These are phyloP conservation scores for Gloeopeniophorella convolvens DNA, from an alignment of 768 basidiomycete genomes.

Conservation along the genomic window DNA sequence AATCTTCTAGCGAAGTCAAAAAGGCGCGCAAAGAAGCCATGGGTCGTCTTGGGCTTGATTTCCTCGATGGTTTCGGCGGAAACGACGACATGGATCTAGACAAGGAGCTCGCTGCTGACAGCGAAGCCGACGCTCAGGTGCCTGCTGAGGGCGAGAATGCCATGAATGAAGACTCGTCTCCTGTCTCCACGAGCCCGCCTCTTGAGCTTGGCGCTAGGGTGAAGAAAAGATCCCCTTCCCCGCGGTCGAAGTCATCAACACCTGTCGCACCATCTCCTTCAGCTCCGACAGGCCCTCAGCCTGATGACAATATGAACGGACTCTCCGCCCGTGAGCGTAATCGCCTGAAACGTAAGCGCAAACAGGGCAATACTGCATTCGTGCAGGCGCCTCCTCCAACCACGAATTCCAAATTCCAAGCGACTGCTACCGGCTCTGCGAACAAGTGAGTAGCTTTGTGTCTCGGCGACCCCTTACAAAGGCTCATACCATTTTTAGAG, in stretches of 20 bases:
- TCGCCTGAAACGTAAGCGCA: constrained; percentile 91
- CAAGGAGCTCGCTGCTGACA: constrained; percentile 63
- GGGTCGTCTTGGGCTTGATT: constrained; percentile 80
- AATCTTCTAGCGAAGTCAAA: constrained; percentile 73
- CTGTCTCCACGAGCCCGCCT: constrained; percentile 40
- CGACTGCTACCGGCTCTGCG: constrained; percentile 49
- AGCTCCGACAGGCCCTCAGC: constrained; percentile 31
- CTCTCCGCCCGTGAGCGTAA: constrained; percentile 92
- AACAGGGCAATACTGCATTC: constrained; percentile 76
- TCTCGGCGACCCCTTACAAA: neutral
- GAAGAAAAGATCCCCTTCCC: constrained; percentile 31
- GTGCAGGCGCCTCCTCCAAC: constrained; percentile 60
- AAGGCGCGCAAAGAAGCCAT: constrained; percentile 86
- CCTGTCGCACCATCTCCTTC: constrained; percentile 46
- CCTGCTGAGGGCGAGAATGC: constrained; percentile 26
- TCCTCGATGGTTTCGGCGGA: constrained; percentile 64
- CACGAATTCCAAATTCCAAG: constrained; percentile 53
- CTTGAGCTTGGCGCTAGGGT: constrained; percentile 25
- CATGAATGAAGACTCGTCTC: constrained; percentile 32
- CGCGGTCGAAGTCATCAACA: constrained; percentile 39
- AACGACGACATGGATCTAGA: constrained; percentile 82
- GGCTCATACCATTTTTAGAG: constrained; percentile 38
- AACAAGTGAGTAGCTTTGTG: constrained; percentile 42
- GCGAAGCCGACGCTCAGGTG: constrained; percentile 37
- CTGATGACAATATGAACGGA: constrained; percentile 43